Base-by-base conservation (phyloP, 2,329 filamentous ascomycete genomes). In the Alternaria gaisen region DNA sequence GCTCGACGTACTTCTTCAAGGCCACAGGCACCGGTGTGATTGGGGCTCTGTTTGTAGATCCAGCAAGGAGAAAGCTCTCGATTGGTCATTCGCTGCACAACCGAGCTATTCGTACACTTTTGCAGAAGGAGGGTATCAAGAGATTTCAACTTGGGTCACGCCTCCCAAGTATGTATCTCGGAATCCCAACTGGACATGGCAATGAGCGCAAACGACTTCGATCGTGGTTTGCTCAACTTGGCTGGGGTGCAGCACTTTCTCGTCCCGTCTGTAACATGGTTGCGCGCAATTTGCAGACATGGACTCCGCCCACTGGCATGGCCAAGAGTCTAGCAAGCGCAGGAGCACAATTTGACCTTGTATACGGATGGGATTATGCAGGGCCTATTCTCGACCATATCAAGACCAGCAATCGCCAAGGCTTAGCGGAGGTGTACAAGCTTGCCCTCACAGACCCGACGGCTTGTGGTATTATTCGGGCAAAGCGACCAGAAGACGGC, bases 71-170 rank as follows among this genome's bases (percentile, higher is more conserved):
- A 34, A 95, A 94, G 71, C 85, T 97, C 10, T 97, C 93, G 0
- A 95, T 98, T 62, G 94, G 94, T 0, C 88, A 93, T 67, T 97
- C 93, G 0, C 86, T 98, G 2, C 94, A 97, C 78, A 91, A 92
- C 63, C 86, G 94, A 40, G 94, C 94, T 0, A 87, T 97, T 55
- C 88, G 92, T 32, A 90, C 88, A 6, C 83, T 98, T 2, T 75
- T 89, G 3, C 90, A 93, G 70, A 87, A 88, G 51, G 86, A 88
- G 40, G 90, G 89, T 2, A 85, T 96, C 71, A 91, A 91, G 72
- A 90, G 90, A 58, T 87, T 97, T 34, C 93, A 96, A 74, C 86
- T 97, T 0, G 94, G 94, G 1, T 89, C 89, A 41, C 86, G 90
- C 1, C 87, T 97, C 34, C 94, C 94, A 0, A 91, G 90, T n/a